Base-by-base conservation (phyloP, 2,329 filamentous ascomycete species). In the Albophoma yamanashiensis region DNA sequence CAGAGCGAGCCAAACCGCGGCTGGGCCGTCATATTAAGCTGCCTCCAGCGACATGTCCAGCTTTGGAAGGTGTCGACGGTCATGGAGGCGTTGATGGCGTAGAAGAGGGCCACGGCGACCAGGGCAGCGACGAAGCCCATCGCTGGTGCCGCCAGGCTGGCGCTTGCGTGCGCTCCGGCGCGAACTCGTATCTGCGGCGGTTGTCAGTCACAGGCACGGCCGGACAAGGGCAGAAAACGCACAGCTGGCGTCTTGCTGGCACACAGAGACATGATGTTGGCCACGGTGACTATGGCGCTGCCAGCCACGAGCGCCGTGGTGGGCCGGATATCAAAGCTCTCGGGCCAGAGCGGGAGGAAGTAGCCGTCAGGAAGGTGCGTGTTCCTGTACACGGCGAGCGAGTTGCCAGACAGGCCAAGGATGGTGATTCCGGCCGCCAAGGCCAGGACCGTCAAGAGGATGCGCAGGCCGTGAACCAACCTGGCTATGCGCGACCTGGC, bases 31-130 rank as follows among this genome's bases (percentile, higher is more conserved):
- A 86, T 85, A 62, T 72, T 69, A n/a, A 85, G 73, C 27, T 74
- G 66, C 11, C 73, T 71, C 84, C 84, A 87, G 63, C 82, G 82
- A 70, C 84, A 87, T 47, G 78, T 81, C 84, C 84, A 87, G 70
- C 81, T 84, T 67, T 85, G 76, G 14, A 87, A 71, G 8, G 82
- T 83, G 67, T 84, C 82, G 61, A 74, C 73, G 11, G 74, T 75
- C 17, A 71, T 71, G 4, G 83, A 85, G 22, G 76, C 70, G 64
- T 85, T 82, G 69, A 82, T 75, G 59, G 75, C 75, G 67, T 85
- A 87, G 69, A 82, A 85, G 70, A 86, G 78, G 58, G 77, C 73
- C 67, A 84, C 79, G 62, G 79, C 78, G 59, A 85, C 73, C 57
- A 85, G 68, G 45, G 80, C 77, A 15, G 69, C 70, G 56, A 72